phyloP scores from a whole-genome alignment of 2,329 filamentous ascomycete species.

The Purpureocillium lavendulum region DNA sequence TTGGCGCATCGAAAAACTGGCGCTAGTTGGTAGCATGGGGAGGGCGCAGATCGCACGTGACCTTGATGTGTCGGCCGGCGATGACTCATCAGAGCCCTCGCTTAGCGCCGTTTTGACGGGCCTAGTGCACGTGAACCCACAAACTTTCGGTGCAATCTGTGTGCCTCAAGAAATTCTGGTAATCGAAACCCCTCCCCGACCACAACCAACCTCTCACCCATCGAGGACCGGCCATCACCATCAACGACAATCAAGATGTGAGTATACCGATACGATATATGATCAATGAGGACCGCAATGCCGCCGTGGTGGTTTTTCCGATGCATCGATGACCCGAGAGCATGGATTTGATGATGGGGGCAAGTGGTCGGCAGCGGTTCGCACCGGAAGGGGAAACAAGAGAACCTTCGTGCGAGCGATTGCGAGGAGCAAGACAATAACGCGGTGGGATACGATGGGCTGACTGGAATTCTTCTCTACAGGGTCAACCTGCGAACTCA shows the following conservation, averaged over 20 bases:
- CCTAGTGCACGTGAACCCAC: conserved; percentile 32
- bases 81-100: conserved; percentile 29
- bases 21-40: no score
- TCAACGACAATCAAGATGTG: conserved; percentile 36
- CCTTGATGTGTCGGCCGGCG: background rate
- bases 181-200: conserved; percentile 29
- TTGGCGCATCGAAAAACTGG: no score
- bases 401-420: background rate
- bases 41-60: background rate
- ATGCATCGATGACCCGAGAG: background rate
- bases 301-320: background rate
- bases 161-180: conserved; percentile 30
- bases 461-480: conserved; percentile 20
- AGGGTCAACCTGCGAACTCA: conserved; percentile 99
- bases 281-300: background rate
- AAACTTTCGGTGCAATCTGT: conserved; percentile 28
- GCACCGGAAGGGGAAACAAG: no score
- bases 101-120: conserved; percentile 24
- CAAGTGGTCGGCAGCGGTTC: background rate
- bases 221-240: conserved; percentile 33
- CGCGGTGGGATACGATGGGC: conserved; percentile 9
- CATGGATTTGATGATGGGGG: background rate
- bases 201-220: conserved; percentile 25
- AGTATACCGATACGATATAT: conserved; percentile 19
- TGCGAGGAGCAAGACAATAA: no score